Percentiles rank a stretch among this genome's conserved stretches.
Evolutionary conservation across 768 basidiomycete genomes (phyloP).

Genomic region (Leucocoprinus leucothites): DNA sequence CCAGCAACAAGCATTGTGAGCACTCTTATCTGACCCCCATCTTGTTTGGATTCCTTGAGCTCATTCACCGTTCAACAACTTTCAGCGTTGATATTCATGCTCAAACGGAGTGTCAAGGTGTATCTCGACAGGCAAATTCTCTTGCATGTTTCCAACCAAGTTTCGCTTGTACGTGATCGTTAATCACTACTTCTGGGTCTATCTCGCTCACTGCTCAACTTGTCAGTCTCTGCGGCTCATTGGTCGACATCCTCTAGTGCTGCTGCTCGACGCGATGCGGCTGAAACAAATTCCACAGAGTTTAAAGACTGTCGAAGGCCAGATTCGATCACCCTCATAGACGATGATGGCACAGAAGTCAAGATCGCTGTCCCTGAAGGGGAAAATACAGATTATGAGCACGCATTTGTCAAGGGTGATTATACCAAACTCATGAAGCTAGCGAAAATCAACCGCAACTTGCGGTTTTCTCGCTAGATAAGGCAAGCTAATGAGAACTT

Average conservation of each 20-base stretch:
- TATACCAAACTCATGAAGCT: neutral
- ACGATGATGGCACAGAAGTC: neutral
- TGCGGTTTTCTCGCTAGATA: neutral
- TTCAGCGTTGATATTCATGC: neutral
- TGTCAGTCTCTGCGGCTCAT: neutral
- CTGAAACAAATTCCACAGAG: neutral
- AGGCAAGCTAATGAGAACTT: too few relatives aligned
- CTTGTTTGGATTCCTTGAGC: neutral
- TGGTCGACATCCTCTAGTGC: neutral
- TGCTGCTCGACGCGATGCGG: neutral
- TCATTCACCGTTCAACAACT: neutral
- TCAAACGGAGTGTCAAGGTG: neutral
- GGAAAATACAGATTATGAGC: constrained; percentile 7
- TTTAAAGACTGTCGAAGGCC: constrained; percentile 4
- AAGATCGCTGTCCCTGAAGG: constrained; percentile 3
- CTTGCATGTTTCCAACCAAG: constrained; percentile 1
- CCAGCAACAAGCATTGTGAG: constrained; percentile 4
- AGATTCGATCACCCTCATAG: neutral
- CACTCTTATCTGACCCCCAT: too few relatives aligned
- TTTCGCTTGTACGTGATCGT: constrained; percentile 3
- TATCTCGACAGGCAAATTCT: neutral
- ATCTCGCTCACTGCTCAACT: neutral
- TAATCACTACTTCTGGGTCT: neutral
- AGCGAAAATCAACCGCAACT: neutral
- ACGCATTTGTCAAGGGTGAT: constrained; percentile 1